Conservation (phyloP, 2,329 filamentous ascomycete genomes). For the Orbilia oligospora region DNA sequence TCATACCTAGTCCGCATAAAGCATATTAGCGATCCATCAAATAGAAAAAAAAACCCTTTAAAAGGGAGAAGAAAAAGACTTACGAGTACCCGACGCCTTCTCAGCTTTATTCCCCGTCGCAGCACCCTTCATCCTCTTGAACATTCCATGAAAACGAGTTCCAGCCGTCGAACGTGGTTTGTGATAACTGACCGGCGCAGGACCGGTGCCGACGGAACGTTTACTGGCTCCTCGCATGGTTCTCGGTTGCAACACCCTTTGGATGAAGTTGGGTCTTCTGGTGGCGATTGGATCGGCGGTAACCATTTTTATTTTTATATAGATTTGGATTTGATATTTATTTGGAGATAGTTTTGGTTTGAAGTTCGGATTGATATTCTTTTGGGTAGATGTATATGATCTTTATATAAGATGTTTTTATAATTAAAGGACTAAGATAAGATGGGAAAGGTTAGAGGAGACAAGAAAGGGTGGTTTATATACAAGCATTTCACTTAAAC, state of each 20-base stretch:
- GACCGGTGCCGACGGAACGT: conserved; percentile 50
- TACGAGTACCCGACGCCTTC: conserved; percentile 52
- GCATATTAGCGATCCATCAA: background rate
- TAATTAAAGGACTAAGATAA: conserved; percentile 16
- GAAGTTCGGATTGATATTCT: too few species aligned
- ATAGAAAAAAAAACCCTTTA: background rate
- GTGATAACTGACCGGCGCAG: conserved; percentile 57
- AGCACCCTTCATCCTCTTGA: conserved; percentile 57
- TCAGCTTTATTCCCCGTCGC: conserved; percentile 50
- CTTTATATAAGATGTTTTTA: too few species aligned
- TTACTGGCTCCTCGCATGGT: conserved; percentile 55
- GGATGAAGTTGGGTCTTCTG: conserved; percentile 56
- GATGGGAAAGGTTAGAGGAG: background rate
- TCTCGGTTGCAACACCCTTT: conserved; percentile 45
- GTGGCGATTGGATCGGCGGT: conserved; percentile 48
- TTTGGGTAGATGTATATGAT: too few species aligned
- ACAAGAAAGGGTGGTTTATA: conserved; percentile 15
- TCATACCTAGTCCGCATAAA: too few species aligned
- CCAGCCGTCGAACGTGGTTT: conserved; percentile 52
- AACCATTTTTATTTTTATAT: conserved; percentile 56
- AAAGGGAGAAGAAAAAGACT: conserved; percentile 15
- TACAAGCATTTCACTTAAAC: background rate
- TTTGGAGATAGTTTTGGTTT: too few species aligned
- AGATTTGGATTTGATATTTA: background rate
- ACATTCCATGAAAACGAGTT: conserved; percentile 56